These are phyloP conservation scores for Globisporangium megalacanthum DNA, from an alignment of 352 stramenopile species.

Conservation along the genomic window DNA sequence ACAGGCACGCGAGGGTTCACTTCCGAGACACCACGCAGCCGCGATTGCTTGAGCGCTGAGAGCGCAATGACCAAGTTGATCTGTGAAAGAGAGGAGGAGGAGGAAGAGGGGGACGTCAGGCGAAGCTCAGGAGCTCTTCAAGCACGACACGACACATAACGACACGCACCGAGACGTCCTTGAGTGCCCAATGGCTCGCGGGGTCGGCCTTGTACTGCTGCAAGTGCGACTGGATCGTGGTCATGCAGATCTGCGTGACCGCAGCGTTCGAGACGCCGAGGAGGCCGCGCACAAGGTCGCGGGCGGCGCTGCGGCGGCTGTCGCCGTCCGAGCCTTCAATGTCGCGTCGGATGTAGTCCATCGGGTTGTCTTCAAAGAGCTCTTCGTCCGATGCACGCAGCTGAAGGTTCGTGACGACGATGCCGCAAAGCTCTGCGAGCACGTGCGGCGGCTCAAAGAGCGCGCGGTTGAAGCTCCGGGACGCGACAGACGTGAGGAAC, in stretches of 20 bases:
- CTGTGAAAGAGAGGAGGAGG: constrained; percentile 11
- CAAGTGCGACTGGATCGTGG: constrained; percentile 89
- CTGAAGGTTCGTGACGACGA: constrained; percentile 97
- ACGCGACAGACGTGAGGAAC: constrained; percentile 95
- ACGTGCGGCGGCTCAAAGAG: constrained; percentile 85
- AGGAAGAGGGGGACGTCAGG: no score
- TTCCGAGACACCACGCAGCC: constrained; percentile 91
- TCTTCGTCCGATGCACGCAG: constrained; percentile 96
- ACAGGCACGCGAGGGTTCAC: constrained; percentile 93
- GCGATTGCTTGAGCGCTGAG: constrained; percentile 92
- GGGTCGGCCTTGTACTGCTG: constrained; percentile 87
- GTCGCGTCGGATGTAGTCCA: constrained; percentile 97
- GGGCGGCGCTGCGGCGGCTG: constrained; percentile 92
- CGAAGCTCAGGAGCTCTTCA: not conserved
- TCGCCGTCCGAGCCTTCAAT: constrained; percentile 98
- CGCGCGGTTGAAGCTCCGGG: constrained; percentile 90
- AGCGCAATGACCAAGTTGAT: constrained; percentile 96
- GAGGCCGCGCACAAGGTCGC: constrained; percentile 94
- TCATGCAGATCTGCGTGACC: constrained; percentile 93
- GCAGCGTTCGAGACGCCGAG: constrained; percentile 92
- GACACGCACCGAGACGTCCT: constrained; percentile 91
- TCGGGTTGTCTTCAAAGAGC: constrained; percentile 98
- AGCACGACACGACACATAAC: not conserved
- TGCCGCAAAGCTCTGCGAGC: constrained; percentile 91
- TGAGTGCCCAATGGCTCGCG: constrained; percentile 89